These are phyloP conservation scores for Boletus tylopilopsis DNA, from an alignment of 768 basidiomycete genomes.

Conservation along the genomic window DNA sequence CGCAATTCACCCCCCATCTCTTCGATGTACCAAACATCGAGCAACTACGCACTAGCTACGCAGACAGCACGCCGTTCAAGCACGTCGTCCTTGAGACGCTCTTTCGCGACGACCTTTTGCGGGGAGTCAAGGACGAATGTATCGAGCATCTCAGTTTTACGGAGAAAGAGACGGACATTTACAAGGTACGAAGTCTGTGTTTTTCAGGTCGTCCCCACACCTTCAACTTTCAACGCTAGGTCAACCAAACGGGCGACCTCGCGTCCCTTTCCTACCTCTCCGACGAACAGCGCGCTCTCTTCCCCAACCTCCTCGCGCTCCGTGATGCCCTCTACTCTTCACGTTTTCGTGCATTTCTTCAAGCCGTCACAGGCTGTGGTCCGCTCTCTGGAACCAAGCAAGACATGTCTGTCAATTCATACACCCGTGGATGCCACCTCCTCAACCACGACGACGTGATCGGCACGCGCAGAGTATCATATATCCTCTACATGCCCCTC, in stretches of 20 bases:
- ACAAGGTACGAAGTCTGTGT: conserved; percentile 62
- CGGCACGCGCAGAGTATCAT: conserved; percentile 88
- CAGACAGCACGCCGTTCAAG: conserved; percentile 67
- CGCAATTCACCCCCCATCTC: conserved; percentile 38
- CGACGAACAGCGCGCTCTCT: conserved; percentile 67
- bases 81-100: conserved; percentile 77
- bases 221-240: conserved; percentile 43
- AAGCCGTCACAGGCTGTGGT: conserved; percentile 86
- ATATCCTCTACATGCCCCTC: conserved; percentile 94
- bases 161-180: conserved; percentile 98
- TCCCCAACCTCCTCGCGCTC: conserved; percentile 76
- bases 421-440: conserved; percentile 88
- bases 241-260: conserved; percentile 96
- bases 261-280: conserved; percentile 88
- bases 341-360: conserved; percentile 78
- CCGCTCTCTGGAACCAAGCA: conserved; percentile 88
- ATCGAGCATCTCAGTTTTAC: conserved; percentile 74
- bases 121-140: conserved; percentile 81
- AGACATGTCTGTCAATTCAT: conserved; percentile 93
- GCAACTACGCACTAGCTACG: conserved; percentile 54
- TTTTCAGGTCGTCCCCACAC: not conserved
- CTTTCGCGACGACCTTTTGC: conserved; percentile 79
- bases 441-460: conserved; percentile 99
- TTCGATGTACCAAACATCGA: conserved; percentile 57
- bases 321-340: conserved; percentile 89